Evolutionary conservation across 2,329 filamentous ascomycete genomes (phyloP).

Genomic region (Chrysosporium queenslandicum): DNA sequence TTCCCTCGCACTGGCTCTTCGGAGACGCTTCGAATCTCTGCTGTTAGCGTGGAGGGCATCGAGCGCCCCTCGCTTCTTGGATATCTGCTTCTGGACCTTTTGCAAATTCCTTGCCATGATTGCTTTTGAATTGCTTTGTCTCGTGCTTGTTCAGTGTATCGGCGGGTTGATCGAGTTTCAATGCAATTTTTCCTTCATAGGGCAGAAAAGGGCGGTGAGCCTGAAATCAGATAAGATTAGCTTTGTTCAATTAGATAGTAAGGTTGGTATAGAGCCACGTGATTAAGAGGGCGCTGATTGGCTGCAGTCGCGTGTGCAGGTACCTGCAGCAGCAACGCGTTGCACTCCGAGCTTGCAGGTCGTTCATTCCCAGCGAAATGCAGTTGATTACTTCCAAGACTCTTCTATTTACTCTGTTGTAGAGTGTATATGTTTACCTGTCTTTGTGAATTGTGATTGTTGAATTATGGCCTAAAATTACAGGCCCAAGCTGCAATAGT

Average conservation of each 20-base stretch:
- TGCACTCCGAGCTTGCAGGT: neutral
- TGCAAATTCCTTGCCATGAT: conserved; percentile 64
- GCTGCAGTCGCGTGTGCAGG: conserved; percentile 5
- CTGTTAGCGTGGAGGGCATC: conserved; percentile 78
- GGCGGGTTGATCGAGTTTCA: no score
- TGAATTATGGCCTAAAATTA: neutral
- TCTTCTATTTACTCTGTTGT: neutral
- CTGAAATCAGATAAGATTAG: neutral
- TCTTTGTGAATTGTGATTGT: neutral
- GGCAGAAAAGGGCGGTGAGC: conserved; percentile 1
- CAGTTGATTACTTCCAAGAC: neutral
- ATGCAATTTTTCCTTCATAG: no score
- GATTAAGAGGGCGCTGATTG: neutral
- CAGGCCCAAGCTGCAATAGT: neutral
- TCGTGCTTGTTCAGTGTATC: no score
- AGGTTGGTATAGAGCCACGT: conserved; percentile 1
- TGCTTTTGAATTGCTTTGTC: neutral
- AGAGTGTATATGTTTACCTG: neutral
- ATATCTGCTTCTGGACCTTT: conserved; percentile 81
- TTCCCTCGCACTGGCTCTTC: conserved; percentile 69
- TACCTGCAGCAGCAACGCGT: neutral
- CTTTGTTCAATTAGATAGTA: neutral
- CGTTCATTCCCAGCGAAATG: neutral
- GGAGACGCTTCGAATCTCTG: conserved; percentile 70
- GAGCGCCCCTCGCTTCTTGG: conserved; percentile 71